Base-by-base conservation (phyloP, 805 yeast genomes). In the Deakozyma indianensis region DNA sequence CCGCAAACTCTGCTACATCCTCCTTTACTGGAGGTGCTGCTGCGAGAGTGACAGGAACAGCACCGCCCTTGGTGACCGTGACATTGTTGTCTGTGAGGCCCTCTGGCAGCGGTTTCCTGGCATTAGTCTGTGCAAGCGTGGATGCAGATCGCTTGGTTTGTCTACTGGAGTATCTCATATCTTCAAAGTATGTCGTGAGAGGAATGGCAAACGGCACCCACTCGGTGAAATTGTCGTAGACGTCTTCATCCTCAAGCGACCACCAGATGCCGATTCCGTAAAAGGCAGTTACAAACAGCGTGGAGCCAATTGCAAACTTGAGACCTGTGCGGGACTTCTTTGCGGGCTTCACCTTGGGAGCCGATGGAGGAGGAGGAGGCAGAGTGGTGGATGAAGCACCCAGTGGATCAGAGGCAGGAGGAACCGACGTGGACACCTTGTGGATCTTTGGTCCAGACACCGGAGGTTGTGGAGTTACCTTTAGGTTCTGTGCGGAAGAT, bases 221-320 rank as follows among this genome's bases (percentile, higher is more conserved):
- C 51, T 78, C 78, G 21, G 77, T 68, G 60, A 78, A 80, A 41
- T 67, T 51, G 52, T 80, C 84, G 52, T 75, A 78, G 57, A 79
- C 70, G 16, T 73, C 66, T 52, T 78, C 82, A 55, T 70, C 70
- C 50, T 73, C 64, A 24, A 76, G 64, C 14, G 86, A 68, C 47
- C 71, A 62, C 44, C 71, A 74, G n/a, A 77, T 71, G 45, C 83
- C 85, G 28, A 71, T 77, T 28, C 74, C 77, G 52, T 78, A 80
- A 22, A 73, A 57, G 2, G 62, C 56, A 2, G 65, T 53, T 9
- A 55, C 56, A 3, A 58, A 44, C 3, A 56, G 41, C 3, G 56
- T 45, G 22, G 63, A 41, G 16, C 54, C 27, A 3, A 58, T 41
- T 15, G 65, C 25, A 35, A 62, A 55, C 46, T 54, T 57, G 46